Conservation (phyloP, 2,329 filamentous ascomycete species). For the Pestalotiopsis sp. region DNA sequence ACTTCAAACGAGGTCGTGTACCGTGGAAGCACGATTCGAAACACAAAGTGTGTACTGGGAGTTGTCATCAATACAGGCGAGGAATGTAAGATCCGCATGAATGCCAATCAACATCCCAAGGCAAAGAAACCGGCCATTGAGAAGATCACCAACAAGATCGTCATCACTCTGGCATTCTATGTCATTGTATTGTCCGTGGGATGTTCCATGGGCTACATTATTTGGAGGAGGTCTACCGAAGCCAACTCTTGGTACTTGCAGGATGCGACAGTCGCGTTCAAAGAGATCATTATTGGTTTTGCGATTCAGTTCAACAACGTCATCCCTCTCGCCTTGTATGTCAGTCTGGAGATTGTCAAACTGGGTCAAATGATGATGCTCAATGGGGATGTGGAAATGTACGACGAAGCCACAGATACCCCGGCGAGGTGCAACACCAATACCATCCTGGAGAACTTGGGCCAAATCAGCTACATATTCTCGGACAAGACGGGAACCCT, state of each 20-base stretch:
- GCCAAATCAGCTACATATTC: constrained; percentile 88
- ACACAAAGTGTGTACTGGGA: constrained; percentile 69
- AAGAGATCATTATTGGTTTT: constrained; percentile 85
- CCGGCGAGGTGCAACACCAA: constrained; percentile 90
- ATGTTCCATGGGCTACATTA: constrained; percentile 79
- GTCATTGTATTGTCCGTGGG: constrained; percentile 80
- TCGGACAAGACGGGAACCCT: constrained; percentile 95
- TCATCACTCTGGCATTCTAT: constrained; percentile 78
- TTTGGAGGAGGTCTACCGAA: constrained; percentile 74
- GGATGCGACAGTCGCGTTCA: constrained; percentile 71
- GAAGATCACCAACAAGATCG: constrained; percentile 75
- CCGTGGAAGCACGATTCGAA: constrained; percentile 82
- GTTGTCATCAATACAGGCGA: constrained; percentile 89
- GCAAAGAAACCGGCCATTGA: constrained; percentile 84
- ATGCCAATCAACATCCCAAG: constrained; percentile 83
- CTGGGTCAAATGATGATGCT: constrained; percentile 77
- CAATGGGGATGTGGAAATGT: constrained; percentile 86
- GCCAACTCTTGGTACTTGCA: constrained; percentile 75
- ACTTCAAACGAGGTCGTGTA: constrained; percentile 85
- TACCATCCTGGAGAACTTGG: constrained; percentile 92
- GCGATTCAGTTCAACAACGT: constrained; percentile 98
- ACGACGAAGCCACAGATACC: constrained; percentile 80
- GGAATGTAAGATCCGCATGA: constrained; percentile 92
- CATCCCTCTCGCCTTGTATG: constrained; percentile 88
- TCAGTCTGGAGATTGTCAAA: constrained; percentile 88